Base-by-base conservation (phyloP, 163 green algal species). In the Coccomyxa subellipsoidea region DNA sequence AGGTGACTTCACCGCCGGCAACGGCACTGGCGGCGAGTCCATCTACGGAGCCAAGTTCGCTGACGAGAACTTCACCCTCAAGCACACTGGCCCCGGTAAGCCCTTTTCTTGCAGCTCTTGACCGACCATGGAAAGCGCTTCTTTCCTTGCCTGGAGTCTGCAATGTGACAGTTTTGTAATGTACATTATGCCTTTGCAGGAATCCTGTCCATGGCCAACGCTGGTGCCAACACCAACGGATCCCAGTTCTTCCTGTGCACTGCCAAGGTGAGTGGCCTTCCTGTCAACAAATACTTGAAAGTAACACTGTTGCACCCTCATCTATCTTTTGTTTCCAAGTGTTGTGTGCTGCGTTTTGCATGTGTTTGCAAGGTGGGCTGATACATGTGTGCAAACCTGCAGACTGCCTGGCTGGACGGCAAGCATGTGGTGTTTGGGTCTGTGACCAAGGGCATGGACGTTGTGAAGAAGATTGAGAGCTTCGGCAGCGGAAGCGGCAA, bases 201-300 rank as follows among this genome's bases (percentile, higher is more conserved):
- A 47, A 76, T 81, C 10, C 53, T 81, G 32, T 96, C 90, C 73
- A 98, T 98, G 95, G 95, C 95, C 54, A 98, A 99, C 81, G 93
- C 94, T 53, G 96, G 96, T 37, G 89, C 93, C 66, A 97, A 97
- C 90, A 98, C 96, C 69, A 98, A 98, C 81, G 96, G 77, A n/a
- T 81, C 77, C 27, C 93, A 96, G 89, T 97, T 97, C 89, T 97
- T 97, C 91, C 87, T 95, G 15, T 93, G 89, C 81, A 92, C 90
- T 15, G 85, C 88, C 12, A 80, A 83, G 27, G 66, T 73, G 66
- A n/a, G n/a, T 73, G 10, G n/a, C 47, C 23, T n/a, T n/a, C n/a
- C n/a, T n/a, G n/a, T n/a, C n/a, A n/a, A n/a, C n/a, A n/a, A n/a
- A n/a, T n/a, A n/a, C n/a, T n/a, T n/a, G n/a, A n/a, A n/a, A n/a